Evolutionary conservation across 768 basidiomycete genomes (phyloP).

Genomic region (Suillus ampliporus): DNA sequence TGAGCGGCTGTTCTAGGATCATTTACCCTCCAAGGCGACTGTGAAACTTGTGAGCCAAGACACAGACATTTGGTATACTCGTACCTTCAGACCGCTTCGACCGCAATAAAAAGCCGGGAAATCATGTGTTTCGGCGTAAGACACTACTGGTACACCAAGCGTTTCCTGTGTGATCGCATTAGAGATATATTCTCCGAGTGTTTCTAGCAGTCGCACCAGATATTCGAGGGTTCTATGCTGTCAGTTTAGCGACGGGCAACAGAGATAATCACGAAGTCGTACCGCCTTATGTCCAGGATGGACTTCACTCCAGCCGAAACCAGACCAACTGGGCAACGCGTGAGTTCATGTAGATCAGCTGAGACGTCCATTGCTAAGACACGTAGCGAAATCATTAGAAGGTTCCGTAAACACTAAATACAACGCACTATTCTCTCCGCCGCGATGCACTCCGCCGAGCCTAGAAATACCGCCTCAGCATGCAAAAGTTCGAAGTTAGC

Average conservation of each 20-base stretch:
- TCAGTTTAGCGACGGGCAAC: constrained; percentile 9
- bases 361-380: constrained; percentile 91
- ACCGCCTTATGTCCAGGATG: constrained; percentile 91
- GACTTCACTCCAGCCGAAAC: constrained; percentile 95
- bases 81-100: constrained; percentile 78
- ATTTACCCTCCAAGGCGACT: constrained; percentile 83
- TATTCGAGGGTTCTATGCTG: constrained; percentile 76
- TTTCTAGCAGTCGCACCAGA: constrained; percentile 51
- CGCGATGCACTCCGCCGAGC: constrained; percentile 85
- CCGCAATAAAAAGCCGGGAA: constrained; percentile 97
- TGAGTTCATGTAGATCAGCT: constrained; percentile 89
- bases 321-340: constrained; percentile 88
- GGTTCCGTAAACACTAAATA: not conserved
- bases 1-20: constrained; percentile 71
- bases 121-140: constrained; percentile 74
- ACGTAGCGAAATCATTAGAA: constrained; percentile 8
- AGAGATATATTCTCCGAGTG: constrained; percentile 2
- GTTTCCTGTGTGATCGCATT: constrained; percentile 69
- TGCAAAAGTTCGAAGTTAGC: not conserved
- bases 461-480: constrained; percentile 38
- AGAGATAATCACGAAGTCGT: constrained; percentile 17
- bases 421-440: constrained; percentile 66
- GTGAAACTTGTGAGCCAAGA: constrained; percentile 4
- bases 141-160: constrained; percentile 88
- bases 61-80: constrained; percentile 15